A percentile compares a stretch with the other conserved stretches of the same genome.
Conservation (phyloP, 23 red algal species). For the Porphyridium purpureum region DNA sequence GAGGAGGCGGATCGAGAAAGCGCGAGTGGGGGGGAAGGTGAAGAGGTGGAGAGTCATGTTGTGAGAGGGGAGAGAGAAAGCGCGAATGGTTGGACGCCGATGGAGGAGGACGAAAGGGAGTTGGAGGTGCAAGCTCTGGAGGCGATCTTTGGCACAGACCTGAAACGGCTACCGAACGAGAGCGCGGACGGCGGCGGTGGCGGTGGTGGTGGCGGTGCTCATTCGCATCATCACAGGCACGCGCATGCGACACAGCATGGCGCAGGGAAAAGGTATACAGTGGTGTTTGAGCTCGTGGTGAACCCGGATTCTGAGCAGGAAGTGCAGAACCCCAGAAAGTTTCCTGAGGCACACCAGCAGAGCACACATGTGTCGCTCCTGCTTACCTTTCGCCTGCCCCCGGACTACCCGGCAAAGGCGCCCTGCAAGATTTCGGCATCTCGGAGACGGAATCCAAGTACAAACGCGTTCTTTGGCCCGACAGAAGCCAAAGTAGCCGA, state of each 20-base stretch:
- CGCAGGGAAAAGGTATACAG: too few species aligned
- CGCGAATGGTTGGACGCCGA: too few species aligned
- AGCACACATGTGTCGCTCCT: neutral
- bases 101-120: neutral
- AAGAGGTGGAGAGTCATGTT: too few species aligned
- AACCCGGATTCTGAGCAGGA: neutral
- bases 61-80: too few species aligned
- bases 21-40: too few species aligned
- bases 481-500: neutral
- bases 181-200: neutral
- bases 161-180: neutral
- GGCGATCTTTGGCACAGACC: neutral
- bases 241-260: too few species aligned
- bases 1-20: too few species aligned
- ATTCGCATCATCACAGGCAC: too few species aligned
- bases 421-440: neutral
- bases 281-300: neutral
- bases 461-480: neutral
- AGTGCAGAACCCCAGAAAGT: too few species aligned
- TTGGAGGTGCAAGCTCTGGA: neutral
- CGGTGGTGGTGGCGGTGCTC: neutral
- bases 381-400: neutral
- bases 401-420: neutral
- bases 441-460: neutral
- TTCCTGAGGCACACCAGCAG: too few species aligned